Base-by-base conservation (phyloP, 140 eudicot genomes). In the Flaveria floridana region DNA sequence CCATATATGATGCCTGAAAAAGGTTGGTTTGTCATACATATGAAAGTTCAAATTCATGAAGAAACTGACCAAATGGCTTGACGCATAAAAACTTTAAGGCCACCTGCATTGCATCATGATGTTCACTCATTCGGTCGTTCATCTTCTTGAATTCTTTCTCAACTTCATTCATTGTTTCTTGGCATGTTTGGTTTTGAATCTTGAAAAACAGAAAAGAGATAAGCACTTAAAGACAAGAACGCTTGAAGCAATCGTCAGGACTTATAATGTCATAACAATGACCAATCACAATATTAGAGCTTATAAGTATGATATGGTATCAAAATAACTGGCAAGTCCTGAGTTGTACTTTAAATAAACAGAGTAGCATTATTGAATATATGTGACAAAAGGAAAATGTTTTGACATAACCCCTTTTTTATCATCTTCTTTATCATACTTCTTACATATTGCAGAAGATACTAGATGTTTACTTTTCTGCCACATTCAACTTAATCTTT, bases 131-230 rank as follows among this genome's bases (percentile, higher is more conserved):
- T 74, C 84, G 79, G 10, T 80, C 96, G 71, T 80, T 86, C 84
- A 89, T 82, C 85, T 92, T 92, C 86, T 85, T 87, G 52, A 81
- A 85, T 37, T 92, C 98, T 82, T 85, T 92, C 70, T 92, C 96
- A 41, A 89, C 87, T 74, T 86, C 96, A 86, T 83, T 92, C 88
- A 86, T 86, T 76, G 86, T 63, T 78, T 87, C 87, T 84, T 89
- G 95, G 80, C 98, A 87, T 72, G 85, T 79, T 86, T 87, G 98
- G 68, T 85, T 78, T 79, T 92, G 98, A 68, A 92, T 87, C 98
- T 92, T 48, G 25, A 23, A 59, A 58, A 68, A 61, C 62, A 75
- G 16, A 12, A 75, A 61, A 26, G 39, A 47, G n/a, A 66, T 37
- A 68, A 56, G 48, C 74, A 18, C 41, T 30, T 42, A 63, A 37